A percentile compares a stretch with the other conserved stretches of the same genome.
These are phyloP conservation scores for Thielaviopsis euricoi DNA, from an alignment of 2,329 filamentous ascomycete genomes.

Conservation along the genomic window DNA sequence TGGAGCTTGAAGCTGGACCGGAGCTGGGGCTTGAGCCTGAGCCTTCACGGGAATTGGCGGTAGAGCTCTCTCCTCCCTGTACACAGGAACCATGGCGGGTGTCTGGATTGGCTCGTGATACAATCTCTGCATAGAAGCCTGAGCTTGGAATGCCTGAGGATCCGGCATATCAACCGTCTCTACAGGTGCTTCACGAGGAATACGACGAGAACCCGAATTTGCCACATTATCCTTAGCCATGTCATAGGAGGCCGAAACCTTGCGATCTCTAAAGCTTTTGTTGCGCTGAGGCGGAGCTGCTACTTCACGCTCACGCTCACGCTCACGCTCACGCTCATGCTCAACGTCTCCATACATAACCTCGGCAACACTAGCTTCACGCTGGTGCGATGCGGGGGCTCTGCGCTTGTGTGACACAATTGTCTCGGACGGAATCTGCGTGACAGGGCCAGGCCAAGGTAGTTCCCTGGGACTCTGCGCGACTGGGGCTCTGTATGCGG, in stretches of 20 bases:
- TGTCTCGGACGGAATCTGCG: constrained; percentile 1
- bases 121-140: neutral
- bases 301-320: neutral
- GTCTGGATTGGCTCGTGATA: neutral
- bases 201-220: constrained; percentile 5
- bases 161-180: constrained; percentile 3
- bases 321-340: neutral
- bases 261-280: constrained; percentile 6
- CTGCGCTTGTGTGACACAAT: constrained; percentile 5
- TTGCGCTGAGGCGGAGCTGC: neutral
- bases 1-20: neutral
- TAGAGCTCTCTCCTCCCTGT: neutral
- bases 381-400: neutral
- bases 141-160: neutral
- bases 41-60: neutral
- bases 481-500: constrained; percentile 1
- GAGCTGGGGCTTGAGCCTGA: neutral
- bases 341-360: neutral
- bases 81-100: neutral
- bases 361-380: neutral
- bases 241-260: constrained; percentile 1
- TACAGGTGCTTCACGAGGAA: neutral
- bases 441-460: neutral
- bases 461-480: neutral
- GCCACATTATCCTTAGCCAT: neutral